Evolutionary conservation across 805 yeast genomes (phyloP), one percentile per base, ranked within the genome.

Genomic region (Sugiyamaella marilandica): DNA sequence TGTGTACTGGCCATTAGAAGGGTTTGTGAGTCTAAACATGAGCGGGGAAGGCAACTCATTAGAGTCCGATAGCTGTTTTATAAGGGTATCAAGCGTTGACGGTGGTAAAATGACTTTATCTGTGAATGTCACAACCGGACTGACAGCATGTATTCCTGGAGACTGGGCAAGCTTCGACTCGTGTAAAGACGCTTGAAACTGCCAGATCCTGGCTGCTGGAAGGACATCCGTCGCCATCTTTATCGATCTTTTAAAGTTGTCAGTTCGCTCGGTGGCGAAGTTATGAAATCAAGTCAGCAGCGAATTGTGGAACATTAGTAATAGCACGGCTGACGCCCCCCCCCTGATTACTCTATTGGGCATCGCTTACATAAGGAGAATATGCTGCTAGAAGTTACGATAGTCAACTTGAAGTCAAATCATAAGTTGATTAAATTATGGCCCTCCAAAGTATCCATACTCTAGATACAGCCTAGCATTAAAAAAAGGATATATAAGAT

Each of bases 101-200:
- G 62, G 61, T 3, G 74, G 74, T 18, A 71, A 62, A 2, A 66
- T 41, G 41, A 68, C 63, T 50, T 70, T 71, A 51, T 71, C 74
- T 24, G 61, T 53, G 36, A 39, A 39, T 5, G 21, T 14, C 13
- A 39, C 43, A 19, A 39, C 21, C 8, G 43, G 43, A 13, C 43
- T 39, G 13, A 39, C 43, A 14, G 43, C 37, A 13, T 34, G 37
- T 14, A 14, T n/a, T 14, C 8, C 43, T 14, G 43, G 7, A 39
- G 24, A 39, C 19, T 16, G 14, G 24, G 8, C 16, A 7, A 7
- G 24, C 5, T 39, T 39, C 19, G 13, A 16, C 16, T 19, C 43
- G 19, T 13, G 43, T 34, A 34, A 34, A 14, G 37, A n/a, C 16
- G 37, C 37, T 13, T 14, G 37, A 34, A 34, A 34, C 37, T 34